phyloP scores from a whole-genome alignment of 352 stramenopile species.

The Pythium folliculosum region DNA sequence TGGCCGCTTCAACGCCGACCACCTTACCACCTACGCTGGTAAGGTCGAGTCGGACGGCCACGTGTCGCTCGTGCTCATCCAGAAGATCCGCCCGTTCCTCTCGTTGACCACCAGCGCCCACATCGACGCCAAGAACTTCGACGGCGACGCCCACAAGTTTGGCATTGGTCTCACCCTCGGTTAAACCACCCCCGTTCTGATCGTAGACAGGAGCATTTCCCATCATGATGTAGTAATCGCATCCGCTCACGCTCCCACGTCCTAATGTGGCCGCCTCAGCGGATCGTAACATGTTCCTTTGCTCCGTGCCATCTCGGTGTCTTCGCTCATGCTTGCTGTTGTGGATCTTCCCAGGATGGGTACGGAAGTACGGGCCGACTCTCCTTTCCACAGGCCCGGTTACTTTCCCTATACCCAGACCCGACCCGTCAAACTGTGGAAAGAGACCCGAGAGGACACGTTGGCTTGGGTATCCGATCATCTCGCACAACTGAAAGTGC shows the following conservation, averaged over 20 bases:
- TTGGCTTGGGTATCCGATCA: conserved; percentile 3
- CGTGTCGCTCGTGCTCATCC: conserved; percentile 81
- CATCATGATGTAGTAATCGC: conserved; percentile 12
- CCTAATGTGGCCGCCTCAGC: conserved; percentile 6
- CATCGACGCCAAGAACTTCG: conserved; percentile 92
- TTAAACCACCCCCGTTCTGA: conserved; percentile 41
- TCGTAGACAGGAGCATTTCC: conserved; percentile 20
- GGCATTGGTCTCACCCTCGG: conserved; percentile 86
- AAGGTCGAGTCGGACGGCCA: conserved; percentile 89
- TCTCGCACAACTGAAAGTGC: neutral
- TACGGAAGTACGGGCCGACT: neutral
- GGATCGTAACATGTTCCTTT: conserved; percentile 30
- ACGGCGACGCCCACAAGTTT: conserved; percentile 91
- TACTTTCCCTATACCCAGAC: too few relatives aligned
- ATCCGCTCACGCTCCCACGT: conserved; percentile 1
- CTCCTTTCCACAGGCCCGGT: too few relatives aligned
- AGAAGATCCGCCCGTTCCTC: conserved; percentile 87
- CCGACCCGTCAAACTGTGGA: conserved; percentile 2
- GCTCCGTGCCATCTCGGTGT: conserved; percentile 12
- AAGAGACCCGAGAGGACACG: conserved; percentile 10
- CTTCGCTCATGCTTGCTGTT: neutral
- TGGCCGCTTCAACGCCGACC: conserved; percentile 82
- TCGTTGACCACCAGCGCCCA: conserved; percentile 82
- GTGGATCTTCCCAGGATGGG: neutral
- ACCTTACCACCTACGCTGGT: conserved; percentile 78